A percentile compares a stretch with the other conserved stretches of the same genome.
phyloP scores from a whole-genome alignment of 1,139 yeast species.

The Arxiozyma slooffiae region DNA sequence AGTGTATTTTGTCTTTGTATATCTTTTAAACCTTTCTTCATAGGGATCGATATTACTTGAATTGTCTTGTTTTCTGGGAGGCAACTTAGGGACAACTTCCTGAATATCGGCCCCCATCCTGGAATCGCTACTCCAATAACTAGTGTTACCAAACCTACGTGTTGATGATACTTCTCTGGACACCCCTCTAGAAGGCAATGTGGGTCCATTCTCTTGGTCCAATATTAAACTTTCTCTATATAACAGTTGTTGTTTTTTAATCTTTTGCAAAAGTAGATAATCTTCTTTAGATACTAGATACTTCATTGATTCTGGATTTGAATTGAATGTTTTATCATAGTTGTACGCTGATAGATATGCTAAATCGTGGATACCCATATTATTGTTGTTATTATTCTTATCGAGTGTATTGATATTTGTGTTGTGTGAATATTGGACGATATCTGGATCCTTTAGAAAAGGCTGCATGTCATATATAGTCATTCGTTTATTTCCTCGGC shows the following conservation, averaged over 20 bases:
- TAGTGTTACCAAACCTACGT: too few species aligned
- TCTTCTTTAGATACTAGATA: slow-evolving; percentile 26
- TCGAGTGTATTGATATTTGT: slow-evolving; percentile 9
- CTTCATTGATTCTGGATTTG: slow-evolving; percentile 6
- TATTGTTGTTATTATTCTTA: not conserved
- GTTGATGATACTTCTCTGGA: slow-evolving; percentile 10
- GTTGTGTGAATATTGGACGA: slow-evolving; percentile 12
- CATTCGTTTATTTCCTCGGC: too few species aligned
- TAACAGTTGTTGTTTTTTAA: slow-evolving; percentile 10
- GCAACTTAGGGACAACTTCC: slow-evolving; percentile 5
- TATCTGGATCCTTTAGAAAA: slow-evolving; percentile 3
- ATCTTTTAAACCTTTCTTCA: slow-evolving; percentile 3
- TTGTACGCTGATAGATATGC: slow-evolving; percentile 33
- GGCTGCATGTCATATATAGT: too few species aligned
- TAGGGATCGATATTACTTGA: not conserved
- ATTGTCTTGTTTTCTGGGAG: slow-evolving; percentile 1
- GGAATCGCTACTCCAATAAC: too few species aligned
- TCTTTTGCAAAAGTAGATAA: slow-evolving; percentile 19
- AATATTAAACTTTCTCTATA: not conserved
- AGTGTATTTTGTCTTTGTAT: not conserved
- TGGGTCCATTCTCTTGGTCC: not conserved
- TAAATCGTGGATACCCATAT: slow-evolving; percentile 11
- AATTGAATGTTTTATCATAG: slow-evolving; percentile 29
- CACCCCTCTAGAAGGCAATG: slow-evolving; percentile 15
- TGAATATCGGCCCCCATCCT: not conserved